Base-by-base conservation (phyloP, 164 flowering plant species). In the Liriodendron chinense region DNA sequence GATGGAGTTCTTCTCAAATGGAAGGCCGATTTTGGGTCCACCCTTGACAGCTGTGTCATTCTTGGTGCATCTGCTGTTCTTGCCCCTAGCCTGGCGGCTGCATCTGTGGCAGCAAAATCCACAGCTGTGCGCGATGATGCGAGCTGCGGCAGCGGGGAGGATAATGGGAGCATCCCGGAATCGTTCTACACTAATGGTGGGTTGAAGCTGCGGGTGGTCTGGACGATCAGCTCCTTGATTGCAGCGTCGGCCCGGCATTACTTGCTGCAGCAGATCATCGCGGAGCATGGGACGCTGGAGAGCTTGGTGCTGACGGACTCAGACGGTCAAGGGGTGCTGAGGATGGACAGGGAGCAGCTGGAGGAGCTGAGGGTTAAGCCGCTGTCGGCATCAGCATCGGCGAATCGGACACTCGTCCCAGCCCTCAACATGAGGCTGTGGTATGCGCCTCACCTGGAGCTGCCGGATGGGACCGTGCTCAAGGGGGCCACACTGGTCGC, bases 401-500 rank as follows among this genome's bases (percentile, higher is more conserved):
- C 97, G 0, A 94, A 88, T 82, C 84, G 98, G 83, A 94, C 98
- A 1, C 87, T 87, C 20, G 97, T 94, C 43, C 98, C 98, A 0
- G 98, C 97, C 0, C 84, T 91, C 68, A 90, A 88, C 64, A 91
- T 94, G 96, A 83, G 90, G 83, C 87, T 94, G 23, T 92, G 98
- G 97, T 94, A 91, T 79, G 97, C 97, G 0, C 90, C 96, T 0
- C 83, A 81, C 47, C 71, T 94, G 83, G 98, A 92, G 68, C 80
- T 94, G 78, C 93, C 94, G 1, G 81, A 85, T 82, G 97, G 97
- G 68, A 43, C 78, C 65, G 90, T 90, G 67, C 72, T 94, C 79
- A 90, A 87, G 26, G 98, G 98, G n/a, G 97, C 98, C 1, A 92
- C 98, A 3, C 75, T 94, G 82, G 95, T 94, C 62, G 98, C 97